Evolutionary conservation across 176 grass and related monocot genomes (phyloP), one percentile per base, ranked within the genome.

Genomic region (Bonia amplexicaulis): DNA sequence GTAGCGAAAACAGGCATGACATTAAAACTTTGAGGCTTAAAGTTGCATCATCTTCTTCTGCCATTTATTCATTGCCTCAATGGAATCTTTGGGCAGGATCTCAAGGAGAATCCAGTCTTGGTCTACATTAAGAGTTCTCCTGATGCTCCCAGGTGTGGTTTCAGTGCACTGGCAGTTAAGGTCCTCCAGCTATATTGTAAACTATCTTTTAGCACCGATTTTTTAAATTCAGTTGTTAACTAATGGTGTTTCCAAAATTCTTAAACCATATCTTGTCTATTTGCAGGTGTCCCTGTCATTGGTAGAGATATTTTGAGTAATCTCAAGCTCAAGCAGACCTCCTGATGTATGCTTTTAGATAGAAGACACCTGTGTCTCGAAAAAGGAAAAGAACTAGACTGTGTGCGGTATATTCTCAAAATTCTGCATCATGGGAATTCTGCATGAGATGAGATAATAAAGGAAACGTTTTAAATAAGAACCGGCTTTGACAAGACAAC

Each of bases 91-190:
- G 72, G 48, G 51, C 82, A 99, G 96, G 91, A 99, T 92, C 74
- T 99, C 52, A 96, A 94, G 84, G 82, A 91, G 58, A 94, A 92
- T 35, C 84, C 90, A 47, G 82, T 99, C 5, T 68, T 99, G 41
- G 91, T 96, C 78, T 99, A 94, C 77, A 99, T 96, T 93, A 99
- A 99, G 78, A 93, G 96, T 72, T 55, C 91, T 82, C 90, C 88
- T 71, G 91, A 94, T 73, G 88, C 91, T 88, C 93, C 96, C 55
- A 90, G 88, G 58, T 99, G 96, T 79, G 91, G 93, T 46, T 96
- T 99, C 71, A 99, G 96, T 73, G 93, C 96, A 73, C 66, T 99
- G 66, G 96, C 96, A 49, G 88, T 99, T 55, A 99, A 96, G 83
- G 92, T 99, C 75, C 90, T 99, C 57, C 82, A 96, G 49, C 90